Conservation (phyloP, 2,329 filamentous ascomycete genomes). For the Fusarium praegraminearum region DNA sequence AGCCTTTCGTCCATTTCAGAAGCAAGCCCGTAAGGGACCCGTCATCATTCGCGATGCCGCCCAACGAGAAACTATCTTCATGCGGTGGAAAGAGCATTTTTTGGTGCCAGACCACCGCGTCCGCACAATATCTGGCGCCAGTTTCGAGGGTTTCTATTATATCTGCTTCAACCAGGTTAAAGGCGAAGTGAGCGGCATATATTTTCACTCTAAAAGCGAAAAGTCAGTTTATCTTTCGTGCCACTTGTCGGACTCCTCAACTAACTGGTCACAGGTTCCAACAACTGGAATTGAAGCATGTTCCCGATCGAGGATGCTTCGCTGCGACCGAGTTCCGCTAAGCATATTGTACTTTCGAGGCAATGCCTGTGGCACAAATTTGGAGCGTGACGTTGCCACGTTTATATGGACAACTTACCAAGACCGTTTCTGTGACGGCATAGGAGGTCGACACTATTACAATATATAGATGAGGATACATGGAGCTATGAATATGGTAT, state of each 20-base stretch:
- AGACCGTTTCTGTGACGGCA: constrained; percentile 18
- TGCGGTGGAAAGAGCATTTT: constrained; percentile 99
- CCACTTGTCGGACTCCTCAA: constrained; percentile 1
- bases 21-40: constrained; percentile 68
- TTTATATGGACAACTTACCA: constrained; percentile 16
- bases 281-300: constrained; percentile 89
- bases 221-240: constrained; percentile 72
- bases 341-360: constrained; percentile 14
- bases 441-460: constrained; percentile 28
- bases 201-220: constrained; percentile 98
- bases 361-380: constrained; percentile 2
- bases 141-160: constrained; percentile 99
- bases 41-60: constrained; percentile 74
- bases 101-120: constrained; percentile 95
- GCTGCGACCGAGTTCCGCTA: constrained; percentile 83
- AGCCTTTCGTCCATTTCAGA: constrained; percentile 81
- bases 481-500: constrained; percentile 37
- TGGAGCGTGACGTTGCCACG: constrained; percentile 8
- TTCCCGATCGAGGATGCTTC: constrained; percentile 85
- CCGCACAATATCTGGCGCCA: constrained; percentile 89
- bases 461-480: constrained; percentile 44
- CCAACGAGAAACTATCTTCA: constrained; percentile 91
- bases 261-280: constrained; percentile 74
- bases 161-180: constrained; percentile 97
- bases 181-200: constrained; percentile 90